These are phyloP conservation scores for Chrysanthemum seticuspe DNA, from an alignment of 129 eudicot species.

Conservation along the genomic window DNA sequence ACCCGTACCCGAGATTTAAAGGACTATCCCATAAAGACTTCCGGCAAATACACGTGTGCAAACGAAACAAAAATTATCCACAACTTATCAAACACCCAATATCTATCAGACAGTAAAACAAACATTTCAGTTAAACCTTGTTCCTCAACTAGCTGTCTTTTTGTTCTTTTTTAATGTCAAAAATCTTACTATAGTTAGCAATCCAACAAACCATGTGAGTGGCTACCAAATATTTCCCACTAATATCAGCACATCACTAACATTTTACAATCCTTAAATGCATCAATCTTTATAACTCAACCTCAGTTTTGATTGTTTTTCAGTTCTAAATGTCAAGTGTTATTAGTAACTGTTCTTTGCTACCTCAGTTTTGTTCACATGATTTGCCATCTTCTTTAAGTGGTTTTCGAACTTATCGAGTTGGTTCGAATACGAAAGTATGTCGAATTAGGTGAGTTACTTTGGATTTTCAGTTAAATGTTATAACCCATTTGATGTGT, in stretches of 20 bases:
- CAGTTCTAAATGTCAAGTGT: slow-evolving; percentile 24
- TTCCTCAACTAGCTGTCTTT: neutral
- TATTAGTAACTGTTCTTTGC: slow-evolving; percentile 24
- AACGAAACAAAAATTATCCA: no score
- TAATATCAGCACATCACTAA: slow-evolving; percentile 12
- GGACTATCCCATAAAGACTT: no score
- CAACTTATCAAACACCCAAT: no score
- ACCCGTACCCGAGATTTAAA: no score
- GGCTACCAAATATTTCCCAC: slow-evolving; percentile 20
- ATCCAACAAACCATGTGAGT: slow-evolving; percentile 1
- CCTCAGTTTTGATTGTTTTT: slow-evolving; percentile 7
- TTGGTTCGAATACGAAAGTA: slow-evolving; percentile 13
- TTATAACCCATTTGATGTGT: neutral
- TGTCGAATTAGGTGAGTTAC: slow-evolving; percentile 21
- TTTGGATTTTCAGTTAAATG: neutral
- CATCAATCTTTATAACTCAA: slow-evolving; percentile 7
- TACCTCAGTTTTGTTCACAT: slow-evolving; percentile 25
- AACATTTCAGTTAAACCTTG: slow-evolving; percentile 12
- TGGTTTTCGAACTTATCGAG: slow-evolving; percentile 24
- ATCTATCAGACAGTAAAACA: slow-evolving; percentile 24
- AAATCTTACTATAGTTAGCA: slow-evolving; percentile 18
- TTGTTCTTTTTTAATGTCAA: neutral
- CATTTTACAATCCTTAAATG: slow-evolving; percentile 11
- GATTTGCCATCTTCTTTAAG: slow-evolving; percentile 20
- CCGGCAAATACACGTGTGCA: no score